Percentiles rank a stretch among this genome's conserved stretches.
phyloP scores from a whole-genome alignment of 805 yeast genomes.

The Candida ortonii region DNA sequence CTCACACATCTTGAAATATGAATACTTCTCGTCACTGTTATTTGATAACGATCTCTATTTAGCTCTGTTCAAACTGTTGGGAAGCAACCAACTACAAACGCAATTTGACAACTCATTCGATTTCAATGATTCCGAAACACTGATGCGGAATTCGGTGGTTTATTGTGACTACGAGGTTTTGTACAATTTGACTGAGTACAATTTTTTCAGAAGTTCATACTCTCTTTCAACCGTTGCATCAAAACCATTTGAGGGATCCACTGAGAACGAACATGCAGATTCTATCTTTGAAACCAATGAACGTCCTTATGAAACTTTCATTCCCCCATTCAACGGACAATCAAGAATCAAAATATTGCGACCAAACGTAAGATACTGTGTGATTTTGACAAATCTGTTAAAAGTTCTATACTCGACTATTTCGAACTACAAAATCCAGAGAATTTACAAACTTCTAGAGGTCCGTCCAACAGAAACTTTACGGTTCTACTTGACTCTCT shows the following conservation, averaged over 20 bases:
- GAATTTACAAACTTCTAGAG: constrained; percentile 63
- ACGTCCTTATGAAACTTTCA: constrained; percentile 17
- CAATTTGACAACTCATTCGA: constrained; percentile 27
- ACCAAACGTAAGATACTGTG: constrained; percentile 42
- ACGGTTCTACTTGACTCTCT: constrained; percentile 55
- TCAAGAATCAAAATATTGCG: constrained; percentile 19
- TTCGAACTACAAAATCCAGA: constrained; percentile 62
- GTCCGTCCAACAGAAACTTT: constrained; percentile 61
- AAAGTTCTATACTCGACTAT: constrained; percentile 55
- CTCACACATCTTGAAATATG: constrained; percentile 76
- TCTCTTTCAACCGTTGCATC: constrained; percentile 12
- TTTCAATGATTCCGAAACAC: constrained; percentile 25
- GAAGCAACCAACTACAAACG: constrained; percentile 29
- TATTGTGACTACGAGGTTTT: constrained; percentile 32
- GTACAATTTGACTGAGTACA: constrained; percentile 26
- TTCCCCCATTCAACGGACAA: constrained; percentile 31
- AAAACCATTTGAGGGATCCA: constrained; percentile 10
- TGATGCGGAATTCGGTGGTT: constrained; percentile 29
- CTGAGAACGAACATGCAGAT: constrained; percentile 15
- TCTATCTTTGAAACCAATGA: constrained; percentile 19
- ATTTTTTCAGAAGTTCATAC: constrained; percentile 24
- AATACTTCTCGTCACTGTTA: constrained; percentile 65
- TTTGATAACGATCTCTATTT: constrained; percentile 66
- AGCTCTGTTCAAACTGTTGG: constrained; percentile 34
- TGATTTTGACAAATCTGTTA: constrained; percentile 49